Conservation (phyloP, 768 basidiomycete species). For the Pisolithus microcarpus region DNA sequence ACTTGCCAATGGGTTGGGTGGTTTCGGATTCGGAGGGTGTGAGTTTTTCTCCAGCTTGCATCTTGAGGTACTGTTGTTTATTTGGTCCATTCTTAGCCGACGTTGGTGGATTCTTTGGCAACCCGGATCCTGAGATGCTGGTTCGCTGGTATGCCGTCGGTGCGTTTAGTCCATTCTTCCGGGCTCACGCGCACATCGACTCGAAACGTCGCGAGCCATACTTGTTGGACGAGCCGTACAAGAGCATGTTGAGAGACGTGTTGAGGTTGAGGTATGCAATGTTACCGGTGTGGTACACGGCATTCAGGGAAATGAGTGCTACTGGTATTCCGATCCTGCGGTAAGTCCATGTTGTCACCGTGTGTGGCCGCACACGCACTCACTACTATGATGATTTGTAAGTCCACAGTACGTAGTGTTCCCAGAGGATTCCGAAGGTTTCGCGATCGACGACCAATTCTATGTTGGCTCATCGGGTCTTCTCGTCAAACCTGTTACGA, state of each 20-base stretch:
- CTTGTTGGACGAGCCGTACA: conserved; percentile 84
- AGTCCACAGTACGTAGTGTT: conserved; percentile 94
- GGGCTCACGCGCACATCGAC: conserved; percentile 96
- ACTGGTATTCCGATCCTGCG: conserved; percentile 78
- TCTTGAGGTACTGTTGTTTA: background rate
- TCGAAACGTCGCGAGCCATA: conserved; percentile 97
- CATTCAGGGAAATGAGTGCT: conserved; percentile 81
- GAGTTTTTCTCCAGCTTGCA: conserved; percentile 26
- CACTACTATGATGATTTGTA: background rate
- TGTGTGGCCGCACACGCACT: background rate
- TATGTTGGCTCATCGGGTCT: conserved; percentile 85
- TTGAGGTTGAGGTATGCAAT: conserved; percentile 79
- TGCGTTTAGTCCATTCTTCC: conserved; percentile 93
- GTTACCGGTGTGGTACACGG: conserved; percentile 96
- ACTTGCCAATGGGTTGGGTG: conserved; percentile 78
- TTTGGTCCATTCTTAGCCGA: conserved; percentile 54
- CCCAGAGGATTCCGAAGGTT: conserved; percentile 83
- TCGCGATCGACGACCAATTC: conserved; percentile 89
- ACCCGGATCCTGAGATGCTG: conserved; percentile 90
- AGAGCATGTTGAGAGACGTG: conserved; percentile 69
- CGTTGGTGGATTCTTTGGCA: conserved; percentile 98
- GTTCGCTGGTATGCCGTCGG: conserved; percentile 97
- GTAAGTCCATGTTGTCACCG: conserved; percentile 35
- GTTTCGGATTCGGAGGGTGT: conserved; percentile 91
- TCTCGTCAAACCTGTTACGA: conserved; percentile 85